Base-by-base conservation (phyloP, 768 basidiomycete species). In the Mycena maculata region DNA sequence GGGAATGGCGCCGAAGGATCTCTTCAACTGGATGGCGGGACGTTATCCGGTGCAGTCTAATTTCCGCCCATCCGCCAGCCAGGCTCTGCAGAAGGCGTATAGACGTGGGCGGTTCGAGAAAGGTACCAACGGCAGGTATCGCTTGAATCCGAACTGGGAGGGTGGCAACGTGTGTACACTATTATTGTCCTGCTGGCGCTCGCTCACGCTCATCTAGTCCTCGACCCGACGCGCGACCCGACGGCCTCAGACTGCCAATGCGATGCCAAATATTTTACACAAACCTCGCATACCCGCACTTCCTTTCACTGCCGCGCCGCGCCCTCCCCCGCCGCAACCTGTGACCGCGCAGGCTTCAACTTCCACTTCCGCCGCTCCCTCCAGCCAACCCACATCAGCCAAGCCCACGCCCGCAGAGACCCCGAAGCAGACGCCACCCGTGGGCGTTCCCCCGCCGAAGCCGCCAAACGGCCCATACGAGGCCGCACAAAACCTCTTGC, bases 31-130 rank as follows among this genome's bases (percentile, higher is more conserved):
- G 92, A 96, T 96, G 91, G 90, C 90, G 4, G 81, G 87, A 31
- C 85, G 87, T 41, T 96, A 93, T 76, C 94, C 94, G 15, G 76
- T 96, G 7, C 92, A 94, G 76, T 89, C 86, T n/a, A 96, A 95
- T 80, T 96, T 96, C 73, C 84, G 94, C 39, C 93, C 94, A 2
- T 94, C 92, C 2, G 94, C 94, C 4, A 93, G 92, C 72, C 94
- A 96, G 77, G 94, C 94, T 9, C 79, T 96, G 59, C 92, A 94
- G 76, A 95, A 95, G 71, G 94, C 94, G 5, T 93, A 82, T 78
- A 92, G 90, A 76, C 85, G 93, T 49, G 94, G 94, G 11, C 83
- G 94, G 27, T 85, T 96, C 58, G 89, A 92, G 74, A 96, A 95
- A 75, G 86, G 85, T 31, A 82, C 79, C n/a, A 83, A 84, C 55